Conservation (phyloP, 371 early-diverging fungal genomes). For the Saksenaea oblongispora region DNA sequence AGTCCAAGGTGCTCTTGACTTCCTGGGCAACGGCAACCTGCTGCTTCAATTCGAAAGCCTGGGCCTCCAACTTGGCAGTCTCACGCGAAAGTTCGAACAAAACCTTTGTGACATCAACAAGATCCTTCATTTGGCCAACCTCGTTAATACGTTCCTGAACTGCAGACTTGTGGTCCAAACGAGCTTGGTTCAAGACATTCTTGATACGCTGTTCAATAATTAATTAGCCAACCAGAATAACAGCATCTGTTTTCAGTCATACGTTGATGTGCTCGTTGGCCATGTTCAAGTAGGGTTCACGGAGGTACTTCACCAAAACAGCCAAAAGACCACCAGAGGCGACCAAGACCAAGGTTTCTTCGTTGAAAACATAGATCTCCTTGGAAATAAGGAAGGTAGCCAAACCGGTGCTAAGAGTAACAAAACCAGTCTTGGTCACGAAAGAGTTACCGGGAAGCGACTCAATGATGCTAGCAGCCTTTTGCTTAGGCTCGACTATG, state of each 20-base stretch:
- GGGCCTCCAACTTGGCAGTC: slow-evolving; percentile 88
- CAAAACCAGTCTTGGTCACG: slow-evolving; percentile 87
- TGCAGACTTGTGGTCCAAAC: slow-evolving; percentile 88
- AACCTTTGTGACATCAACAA: slow-evolving; percentile 90
- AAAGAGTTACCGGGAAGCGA: slow-evolving; percentile 88
- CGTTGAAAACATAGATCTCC: slow-evolving; percentile 96
- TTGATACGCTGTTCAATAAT: slow-evolving; percentile 61
- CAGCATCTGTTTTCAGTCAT: slow-evolving; percentile 5
- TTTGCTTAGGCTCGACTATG: slow-evolving; percentile 61
- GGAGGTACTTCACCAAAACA: slow-evolving; percentile 72
- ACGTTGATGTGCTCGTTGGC: slow-evolving; percentile 79
- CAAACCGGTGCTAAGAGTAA: slow-evolving; percentile 83
- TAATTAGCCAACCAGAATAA: neutral
- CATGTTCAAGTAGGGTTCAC: slow-evolving; percentile 87
- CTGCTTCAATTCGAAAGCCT: slow-evolving; percentile 94
- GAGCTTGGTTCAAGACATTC: slow-evolving; percentile 79
- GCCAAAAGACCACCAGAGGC: slow-evolving; percentile 75
- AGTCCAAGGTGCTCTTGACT: slow-evolving; percentile 88
- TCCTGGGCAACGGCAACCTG: slow-evolving; percentile 81
- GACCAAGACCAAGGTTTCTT: slow-evolving; percentile 85
- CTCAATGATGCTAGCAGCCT: slow-evolving; percentile 90
- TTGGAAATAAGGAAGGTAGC: slow-evolving; percentile 92
- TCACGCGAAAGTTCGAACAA: slow-evolving; percentile 93
- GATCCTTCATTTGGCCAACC: slow-evolving; percentile 90
- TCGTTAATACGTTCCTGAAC: slow-evolving; percentile 87